Evolutionary conservation across 2,329 filamentous ascomycete genomes (phyloP).

Genomic region (Microdochium paspali): DNA sequence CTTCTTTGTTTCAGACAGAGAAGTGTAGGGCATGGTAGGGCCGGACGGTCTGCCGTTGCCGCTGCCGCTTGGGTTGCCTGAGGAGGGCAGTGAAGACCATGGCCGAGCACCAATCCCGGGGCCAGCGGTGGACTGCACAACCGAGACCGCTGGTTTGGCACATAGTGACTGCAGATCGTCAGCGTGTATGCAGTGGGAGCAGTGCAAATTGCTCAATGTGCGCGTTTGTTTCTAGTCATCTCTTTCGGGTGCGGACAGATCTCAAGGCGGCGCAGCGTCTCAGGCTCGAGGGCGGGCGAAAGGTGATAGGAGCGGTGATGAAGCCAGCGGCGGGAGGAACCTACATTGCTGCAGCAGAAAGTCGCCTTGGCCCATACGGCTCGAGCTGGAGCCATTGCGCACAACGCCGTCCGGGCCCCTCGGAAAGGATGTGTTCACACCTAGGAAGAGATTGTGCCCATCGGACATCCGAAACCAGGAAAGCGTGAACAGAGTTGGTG

Average conservation of each 20-base stretch:
- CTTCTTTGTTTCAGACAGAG: conserved; percentile 33
- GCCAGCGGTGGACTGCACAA: conserved; percentile 2
- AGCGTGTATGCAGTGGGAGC: background rate
- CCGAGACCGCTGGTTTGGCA: conserved; percentile 1
- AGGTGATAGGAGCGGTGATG: background rate
- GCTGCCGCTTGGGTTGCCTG: conserved; percentile 13
- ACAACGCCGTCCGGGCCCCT: background rate
- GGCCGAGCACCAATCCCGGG: conserved; percentile 8
- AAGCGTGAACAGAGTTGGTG: too few species aligned
- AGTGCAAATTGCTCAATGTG: too few species aligned
- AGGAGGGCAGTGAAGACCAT: conserved; percentile 9
- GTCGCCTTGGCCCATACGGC: background rate
- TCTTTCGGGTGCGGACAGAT: too few species aligned
- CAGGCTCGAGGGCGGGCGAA: background rate
- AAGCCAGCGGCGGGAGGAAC: background rate
- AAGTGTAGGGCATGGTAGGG: conserved; percentile 22
- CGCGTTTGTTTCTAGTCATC: too few species aligned
- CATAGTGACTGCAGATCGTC: conserved; percentile 6
- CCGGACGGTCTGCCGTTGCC: conserved; percentile 16
- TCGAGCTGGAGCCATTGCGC: background rate
- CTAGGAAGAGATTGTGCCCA: background rate
- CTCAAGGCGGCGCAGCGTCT: too few species aligned
- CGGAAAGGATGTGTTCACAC: background rate
- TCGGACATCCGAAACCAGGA: background rate
- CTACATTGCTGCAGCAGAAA: background rate